Evolutionary conservation across 371 early-diverging fungal genomes (phyloP).

Genomic region (Neoconidiobolus thromboides): DNA sequence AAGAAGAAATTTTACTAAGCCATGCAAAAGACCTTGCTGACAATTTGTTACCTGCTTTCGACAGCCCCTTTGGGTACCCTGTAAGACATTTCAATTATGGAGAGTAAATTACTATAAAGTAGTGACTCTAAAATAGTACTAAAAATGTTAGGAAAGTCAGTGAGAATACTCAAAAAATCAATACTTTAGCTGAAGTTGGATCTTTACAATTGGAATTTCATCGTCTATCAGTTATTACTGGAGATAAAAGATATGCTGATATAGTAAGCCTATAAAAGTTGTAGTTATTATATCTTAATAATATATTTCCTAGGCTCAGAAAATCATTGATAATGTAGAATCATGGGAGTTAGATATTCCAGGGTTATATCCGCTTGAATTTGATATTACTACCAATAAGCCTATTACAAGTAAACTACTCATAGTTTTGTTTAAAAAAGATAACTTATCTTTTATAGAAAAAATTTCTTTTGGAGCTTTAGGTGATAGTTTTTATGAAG

Average conservation of each 20-base stretch:
- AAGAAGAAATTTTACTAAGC: constrained; percentile 38
- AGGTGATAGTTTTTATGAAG: constrained; percentile 5
- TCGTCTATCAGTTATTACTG: constrained; percentile 54
- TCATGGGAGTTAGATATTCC: neutral
- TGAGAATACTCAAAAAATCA: constrained; percentile 14
- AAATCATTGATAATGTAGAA: neutral
- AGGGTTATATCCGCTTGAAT: constrained; percentile 6
- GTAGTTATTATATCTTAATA: neutral
- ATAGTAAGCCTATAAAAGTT: constrained; percentile 22
- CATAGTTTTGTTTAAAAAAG: neutral
- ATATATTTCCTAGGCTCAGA: neutral
- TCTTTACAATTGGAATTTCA: constrained; percentile 80
- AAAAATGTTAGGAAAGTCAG: constrained; percentile 23
- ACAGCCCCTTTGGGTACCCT: constrained; percentile 54
- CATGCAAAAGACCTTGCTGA: constrained; percentile 67
- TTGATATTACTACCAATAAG: constrained; percentile 10
- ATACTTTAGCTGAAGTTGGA: constrained; percentile 70
- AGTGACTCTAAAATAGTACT: constrained; percentile 20
- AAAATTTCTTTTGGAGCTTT: constrained; percentile 1
- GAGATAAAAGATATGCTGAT: constrained; percentile 33
- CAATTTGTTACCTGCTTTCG: constrained; percentile 52
- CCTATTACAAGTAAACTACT: neutral
- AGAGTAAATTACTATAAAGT: neutral
- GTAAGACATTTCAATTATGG: neutral
- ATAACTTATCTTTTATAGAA: neutral